phyloP scores from a whole-genome alignment of 805 yeast genomes.

The Brettanomyces custersianus region DNA sequence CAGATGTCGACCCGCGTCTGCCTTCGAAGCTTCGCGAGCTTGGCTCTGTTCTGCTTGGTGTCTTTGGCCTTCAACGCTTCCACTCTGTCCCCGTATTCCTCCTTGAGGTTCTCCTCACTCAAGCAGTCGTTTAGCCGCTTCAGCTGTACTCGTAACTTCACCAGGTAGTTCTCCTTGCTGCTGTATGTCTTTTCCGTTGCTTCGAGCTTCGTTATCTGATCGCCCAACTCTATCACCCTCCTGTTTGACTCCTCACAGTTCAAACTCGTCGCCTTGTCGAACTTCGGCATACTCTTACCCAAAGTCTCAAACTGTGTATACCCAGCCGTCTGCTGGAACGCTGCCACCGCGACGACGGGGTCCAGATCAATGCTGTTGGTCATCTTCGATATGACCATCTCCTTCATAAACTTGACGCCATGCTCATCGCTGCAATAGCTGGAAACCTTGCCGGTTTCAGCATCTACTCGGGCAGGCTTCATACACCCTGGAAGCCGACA shows the following conservation, averaged over 20 bases:
- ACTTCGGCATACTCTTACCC: conserved; percentile 36
- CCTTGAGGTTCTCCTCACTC: conserved; percentile 7
- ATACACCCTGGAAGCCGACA: conserved; percentile 57
- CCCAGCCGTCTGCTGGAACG: conserved; percentile 9
- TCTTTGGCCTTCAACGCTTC: conserved; percentile 8
- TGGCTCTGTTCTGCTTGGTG: conserved; percentile 7
- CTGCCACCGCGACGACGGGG: not conserved
- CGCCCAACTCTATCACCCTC: conserved; percentile 15
- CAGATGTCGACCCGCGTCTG: conserved; percentile 40
- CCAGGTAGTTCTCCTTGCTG: conserved; percentile 18
- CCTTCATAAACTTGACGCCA: conserved; percentile 40
- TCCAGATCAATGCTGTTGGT: conserved; percentile 3
- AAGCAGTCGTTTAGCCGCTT: conserved; percentile 30
- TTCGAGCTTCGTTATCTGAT: conserved; percentile 12
- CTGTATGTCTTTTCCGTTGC: conserved; percentile 7
- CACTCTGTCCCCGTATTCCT: conserved; percentile 3
- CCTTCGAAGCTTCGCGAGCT: conserved; percentile 13
- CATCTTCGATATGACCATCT: conserved; percentile 15
- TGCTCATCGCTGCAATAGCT: conserved; percentile 74
- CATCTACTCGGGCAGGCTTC: conserved; percentile 35
- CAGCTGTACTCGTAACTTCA: conserved; percentile 27
- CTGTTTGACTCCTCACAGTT: conserved; percentile 4
- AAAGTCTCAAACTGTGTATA: conserved; percentile 18
- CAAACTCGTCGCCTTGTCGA: conserved; percentile 12
- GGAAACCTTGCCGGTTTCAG: conserved; percentile 27